Evolutionary conservation across 2,329 filamentous ascomycete species (phyloP).

Genomic region (Fusarium cicatricum): DNA sequence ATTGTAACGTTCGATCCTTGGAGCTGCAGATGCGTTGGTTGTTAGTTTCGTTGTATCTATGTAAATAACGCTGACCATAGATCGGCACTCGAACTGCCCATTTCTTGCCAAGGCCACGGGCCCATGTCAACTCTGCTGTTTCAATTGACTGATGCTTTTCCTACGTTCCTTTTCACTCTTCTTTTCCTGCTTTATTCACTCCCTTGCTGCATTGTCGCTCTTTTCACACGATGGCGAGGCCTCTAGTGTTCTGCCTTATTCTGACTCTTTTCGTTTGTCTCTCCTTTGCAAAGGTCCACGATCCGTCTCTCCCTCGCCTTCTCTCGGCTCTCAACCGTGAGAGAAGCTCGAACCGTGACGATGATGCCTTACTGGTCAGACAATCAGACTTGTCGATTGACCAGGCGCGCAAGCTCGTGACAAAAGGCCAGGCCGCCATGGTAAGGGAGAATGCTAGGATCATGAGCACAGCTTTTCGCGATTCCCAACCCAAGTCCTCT

Average conservation of each 20-base stretch:
- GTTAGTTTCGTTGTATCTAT: no score
- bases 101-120: no score
- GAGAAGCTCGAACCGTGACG: no score
- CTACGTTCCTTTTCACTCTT: neutral
- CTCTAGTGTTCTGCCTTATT: neutral
- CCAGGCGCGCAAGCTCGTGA: conserved; percentile 6
- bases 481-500: no score
- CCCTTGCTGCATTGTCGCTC: no score
- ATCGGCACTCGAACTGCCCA: no score
- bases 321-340: neutral
- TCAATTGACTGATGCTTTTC: no score
- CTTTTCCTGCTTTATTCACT: no score
- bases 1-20: no score
- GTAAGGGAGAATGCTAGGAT: neutral
- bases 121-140: no score
- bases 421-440: conserved; percentile 10
- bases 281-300: conserved; percentile 1
- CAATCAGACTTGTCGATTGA: conserved; percentile 3
- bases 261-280: neutral
- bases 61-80: no score
- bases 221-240: neutral
- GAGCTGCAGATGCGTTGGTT: no score
- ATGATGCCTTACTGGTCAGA: neutral
- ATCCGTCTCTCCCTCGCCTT: neutral
- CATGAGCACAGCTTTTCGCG: neutral